These are phyloP conservation scores for Aurifilum marmelostoma DNA, from an alignment of 2,329 filamentous ascomycete genomes.

Conservation along the genomic window DNA sequence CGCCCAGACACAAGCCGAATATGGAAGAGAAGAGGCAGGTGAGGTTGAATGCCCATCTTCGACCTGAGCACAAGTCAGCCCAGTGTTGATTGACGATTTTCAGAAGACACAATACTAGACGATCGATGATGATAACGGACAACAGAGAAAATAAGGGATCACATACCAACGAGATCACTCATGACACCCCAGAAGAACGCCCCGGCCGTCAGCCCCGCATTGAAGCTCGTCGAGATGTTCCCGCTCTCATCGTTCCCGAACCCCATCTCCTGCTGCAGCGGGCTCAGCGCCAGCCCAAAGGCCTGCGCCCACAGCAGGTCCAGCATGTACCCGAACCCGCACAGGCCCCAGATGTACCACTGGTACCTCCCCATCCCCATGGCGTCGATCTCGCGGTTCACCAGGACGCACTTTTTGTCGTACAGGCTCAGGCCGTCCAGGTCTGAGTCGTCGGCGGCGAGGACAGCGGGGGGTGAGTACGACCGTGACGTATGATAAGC, in stretches of 20 bases:
- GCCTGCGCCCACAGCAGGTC: conserved; percentile 63
- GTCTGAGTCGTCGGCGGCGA: conserved; percentile 19
- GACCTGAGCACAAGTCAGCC: conserved; percentile 33
- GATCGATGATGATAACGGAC: not conserved
- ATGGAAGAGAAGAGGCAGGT: conserved; percentile 58
- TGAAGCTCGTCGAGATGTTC: conserved; percentile 59
- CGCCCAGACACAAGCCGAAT: conserved; percentile 57
- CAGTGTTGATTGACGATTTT: not conserved
- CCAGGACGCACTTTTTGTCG: conserved; percentile 27
- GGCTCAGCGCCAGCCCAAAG: conserved; percentile 57
- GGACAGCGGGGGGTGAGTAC: conserved; percentile 16
- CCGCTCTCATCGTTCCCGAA: conserved; percentile 45
- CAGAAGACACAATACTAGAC: not conserved
- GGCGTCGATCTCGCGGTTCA: conserved; percentile 50
- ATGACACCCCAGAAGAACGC: conserved; percentile 60
- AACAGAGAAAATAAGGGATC: not conserved
- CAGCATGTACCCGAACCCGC: conserved; percentile 58
- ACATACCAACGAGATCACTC: conserved; percentile 51
- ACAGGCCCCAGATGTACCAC: conserved; percentile 55
- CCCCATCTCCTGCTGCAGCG: conserved; percentile 59
- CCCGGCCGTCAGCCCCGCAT: conserved; percentile 56
- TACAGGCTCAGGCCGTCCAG: conserved; percentile 26
- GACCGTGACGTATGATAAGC: not conserved
- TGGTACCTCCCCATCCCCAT: conserved; percentile 59
- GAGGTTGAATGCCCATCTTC: conserved; percentile 61